Evolutionary conservation across 257 asterid genomes (phyloP).

Genomic region (Solanum rostratum): DNA sequence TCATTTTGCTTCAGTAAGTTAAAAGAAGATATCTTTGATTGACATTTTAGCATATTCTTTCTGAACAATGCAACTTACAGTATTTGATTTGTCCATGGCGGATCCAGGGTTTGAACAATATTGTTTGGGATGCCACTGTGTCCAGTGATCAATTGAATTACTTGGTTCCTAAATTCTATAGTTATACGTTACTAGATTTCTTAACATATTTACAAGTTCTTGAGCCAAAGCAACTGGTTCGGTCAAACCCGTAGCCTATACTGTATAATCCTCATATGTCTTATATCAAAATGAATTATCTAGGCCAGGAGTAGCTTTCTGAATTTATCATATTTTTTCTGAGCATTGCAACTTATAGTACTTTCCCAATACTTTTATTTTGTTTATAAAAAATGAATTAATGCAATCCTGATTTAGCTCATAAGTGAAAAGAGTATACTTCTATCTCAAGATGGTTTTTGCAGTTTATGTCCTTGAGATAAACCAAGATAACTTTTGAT

Average conservation of each 20-base stretch:
- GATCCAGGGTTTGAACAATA: neutral
- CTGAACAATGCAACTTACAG: neutral
- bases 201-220: neutral
- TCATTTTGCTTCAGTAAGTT: neutral
- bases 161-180: neutral
- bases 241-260: neutral
- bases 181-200: neutral
- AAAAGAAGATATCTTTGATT: neutral
- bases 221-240: neutral
- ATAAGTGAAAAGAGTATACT: neutral
- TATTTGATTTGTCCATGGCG: neutral
- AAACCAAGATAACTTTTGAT: neutral
- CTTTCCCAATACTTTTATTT: neutral
- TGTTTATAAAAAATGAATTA: neutral
- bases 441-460: neutral
- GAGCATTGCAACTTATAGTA: neutral
- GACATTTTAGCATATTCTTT: neutral
- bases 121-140: neutral
- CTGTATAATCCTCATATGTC: neutral
- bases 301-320: neutral
- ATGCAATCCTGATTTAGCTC: neutral
- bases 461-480: neutral
- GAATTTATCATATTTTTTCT: neutral
- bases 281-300: neutral
- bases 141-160: neutral